A percentile compares a stretch with the other conserved stretches of the same genome.
Conservation (phyloP, 257 asterid species). For the Schizonepeta tenuifolia region DNA sequence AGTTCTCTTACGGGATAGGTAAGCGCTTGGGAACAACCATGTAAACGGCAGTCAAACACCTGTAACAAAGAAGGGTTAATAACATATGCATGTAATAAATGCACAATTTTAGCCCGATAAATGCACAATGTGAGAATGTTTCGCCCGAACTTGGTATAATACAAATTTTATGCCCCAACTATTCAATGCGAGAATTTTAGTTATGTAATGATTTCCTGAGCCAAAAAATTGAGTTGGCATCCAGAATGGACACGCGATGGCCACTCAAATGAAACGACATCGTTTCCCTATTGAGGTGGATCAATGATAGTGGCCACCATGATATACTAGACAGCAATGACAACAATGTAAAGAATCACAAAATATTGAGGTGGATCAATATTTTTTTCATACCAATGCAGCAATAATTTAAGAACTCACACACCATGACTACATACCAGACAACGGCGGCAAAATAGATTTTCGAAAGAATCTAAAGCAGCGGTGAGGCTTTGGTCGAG, state of each 20-base stretch:
- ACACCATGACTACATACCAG: constrained; percentile 61
- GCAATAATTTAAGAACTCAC: constrained; percentile 14
- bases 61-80: constrained; percentile 39
- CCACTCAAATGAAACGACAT: too few relatives aligned
- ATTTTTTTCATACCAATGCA: constrained; percentile 2
- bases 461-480: constrained; percentile 91
- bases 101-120: too few relatives aligned
- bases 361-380: too few relatives aligned
- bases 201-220: too few relatives aligned
- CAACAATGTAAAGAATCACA: background rate
- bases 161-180: too few relatives aligned
- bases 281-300: too few relatives aligned
- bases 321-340: background rate
- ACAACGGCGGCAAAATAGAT: constrained; percentile 96
- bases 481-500: constrained; percentile 72
- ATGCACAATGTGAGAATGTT: too few relatives aligned
- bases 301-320: too few relatives aligned
- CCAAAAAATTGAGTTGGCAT: too few relatives aligned
- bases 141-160: too few relatives aligned
- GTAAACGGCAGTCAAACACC: constrained; percentile 95
- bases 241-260: too few relatives aligned
- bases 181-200: too few relatives aligned
- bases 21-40: constrained; percentile 82
- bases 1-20: constrained; percentile 64
- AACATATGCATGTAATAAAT: constrained; percentile 9